Conservation (phyloP, 768 basidiomycete genomes). For the Russula brevipes region DNA sequence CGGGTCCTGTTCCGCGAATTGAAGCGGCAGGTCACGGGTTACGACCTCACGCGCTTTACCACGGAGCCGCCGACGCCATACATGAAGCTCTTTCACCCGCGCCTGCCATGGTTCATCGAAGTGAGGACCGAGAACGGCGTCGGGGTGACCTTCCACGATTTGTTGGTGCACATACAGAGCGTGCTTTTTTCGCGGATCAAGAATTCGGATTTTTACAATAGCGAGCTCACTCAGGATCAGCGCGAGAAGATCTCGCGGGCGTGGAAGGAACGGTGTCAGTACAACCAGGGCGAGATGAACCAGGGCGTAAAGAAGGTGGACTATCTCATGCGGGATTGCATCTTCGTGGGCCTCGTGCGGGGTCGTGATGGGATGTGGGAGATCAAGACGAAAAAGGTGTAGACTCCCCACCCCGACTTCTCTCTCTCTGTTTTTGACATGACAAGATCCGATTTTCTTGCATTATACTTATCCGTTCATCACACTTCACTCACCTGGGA, state of each 20-base stretch:
- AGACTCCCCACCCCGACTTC: not conserved
- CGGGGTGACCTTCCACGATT: slow-evolving; percentile 56
- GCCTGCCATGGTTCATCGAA: slow-evolving; percentile 66
- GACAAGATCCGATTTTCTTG: not conserved
- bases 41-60: slow-evolving; percentile 52
- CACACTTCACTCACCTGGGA: slow-evolving; percentile 6
- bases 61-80: slow-evolving; percentile 45
- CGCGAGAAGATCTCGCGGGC: slow-evolving; percentile 41
- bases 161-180: slow-evolving; percentile 44
- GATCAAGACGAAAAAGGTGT: slow-evolving; percentile 45
- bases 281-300: slow-evolving; percentile 32
- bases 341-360: slow-evolving; percentile 51
- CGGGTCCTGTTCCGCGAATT: slow-evolving; percentile 44
- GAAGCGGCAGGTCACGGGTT: slow-evolving; percentile 38
- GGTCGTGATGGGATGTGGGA: slow-evolving; percentile 60
- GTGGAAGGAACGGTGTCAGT: slow-evolving; percentile 43
- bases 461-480: slow-evolving; percentile 23
- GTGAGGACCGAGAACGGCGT: slow-evolving; percentile 40
- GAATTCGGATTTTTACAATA: slow-evolving; percentile 54
- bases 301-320: slow-evolving; percentile 54
- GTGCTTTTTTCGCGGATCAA: slow-evolving; percentile 44
- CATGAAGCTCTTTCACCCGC: slow-evolving; percentile 53
- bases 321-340: slow-evolving; percentile 48
- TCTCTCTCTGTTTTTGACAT: not conserved
- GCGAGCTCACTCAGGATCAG: slow-evolving; percentile 45